Evolutionary conservation across 2,329 filamentous ascomycete genomes (phyloP).

Genomic region (Cyphellophora europaea): DNA sequence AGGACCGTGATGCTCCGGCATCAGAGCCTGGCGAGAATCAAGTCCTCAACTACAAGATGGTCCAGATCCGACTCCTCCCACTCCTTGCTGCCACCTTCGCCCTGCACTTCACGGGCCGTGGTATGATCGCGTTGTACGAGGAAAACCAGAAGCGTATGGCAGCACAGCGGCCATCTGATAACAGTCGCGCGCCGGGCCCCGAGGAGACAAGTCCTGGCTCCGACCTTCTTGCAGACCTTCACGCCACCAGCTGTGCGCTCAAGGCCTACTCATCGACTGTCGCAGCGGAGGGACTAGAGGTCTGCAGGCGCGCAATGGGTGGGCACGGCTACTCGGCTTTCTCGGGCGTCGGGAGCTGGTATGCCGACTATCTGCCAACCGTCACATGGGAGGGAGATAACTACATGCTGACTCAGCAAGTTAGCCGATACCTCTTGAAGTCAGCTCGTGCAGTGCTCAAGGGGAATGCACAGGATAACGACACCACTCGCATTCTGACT

Average conservation of each 20-base stretch:
- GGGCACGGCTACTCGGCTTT: conserved; percentile 70
- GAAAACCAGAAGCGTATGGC: conserved; percentile 62
- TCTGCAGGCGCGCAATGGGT: conserved; percentile 65
- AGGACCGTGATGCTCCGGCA: conserved; percentile 58
- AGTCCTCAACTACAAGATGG: conserved; percentile 74
- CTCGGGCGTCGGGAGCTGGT: conserved; percentile 66
- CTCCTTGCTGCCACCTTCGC: conserved; percentile 66
- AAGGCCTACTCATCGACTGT: conserved; percentile 65
- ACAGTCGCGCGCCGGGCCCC: conserved; percentile 51
- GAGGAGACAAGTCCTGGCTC: conserved; percentile 59
- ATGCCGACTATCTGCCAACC: conserved; percentile 65
- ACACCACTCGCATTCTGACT: conserved; percentile 58
- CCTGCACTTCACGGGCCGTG: conserved; percentile 68
- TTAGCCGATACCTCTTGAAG: conserved; percentile 67
- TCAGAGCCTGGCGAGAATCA: conserved; percentile 56
- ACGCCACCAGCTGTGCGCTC: conserved; percentile 66
- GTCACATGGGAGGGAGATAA: conserved; percentile 70
- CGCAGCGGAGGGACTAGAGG: conserved; percentile 64
- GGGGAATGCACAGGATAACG: conserved; percentile 55
- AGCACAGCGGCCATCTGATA: conserved; percentile 30
- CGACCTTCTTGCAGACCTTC: conserved; percentile 62
- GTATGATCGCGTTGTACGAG: conserved; percentile 65
- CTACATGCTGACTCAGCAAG: conserved; percentile 75
- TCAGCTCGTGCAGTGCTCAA: conserved; percentile 61
- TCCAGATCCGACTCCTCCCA: conserved; percentile 63